Percentiles rank a stretch among this genome's conserved stretches.
Conservation (phyloP, 176 grass and related monocot genomes). For the Poa pratensis region DNA sequence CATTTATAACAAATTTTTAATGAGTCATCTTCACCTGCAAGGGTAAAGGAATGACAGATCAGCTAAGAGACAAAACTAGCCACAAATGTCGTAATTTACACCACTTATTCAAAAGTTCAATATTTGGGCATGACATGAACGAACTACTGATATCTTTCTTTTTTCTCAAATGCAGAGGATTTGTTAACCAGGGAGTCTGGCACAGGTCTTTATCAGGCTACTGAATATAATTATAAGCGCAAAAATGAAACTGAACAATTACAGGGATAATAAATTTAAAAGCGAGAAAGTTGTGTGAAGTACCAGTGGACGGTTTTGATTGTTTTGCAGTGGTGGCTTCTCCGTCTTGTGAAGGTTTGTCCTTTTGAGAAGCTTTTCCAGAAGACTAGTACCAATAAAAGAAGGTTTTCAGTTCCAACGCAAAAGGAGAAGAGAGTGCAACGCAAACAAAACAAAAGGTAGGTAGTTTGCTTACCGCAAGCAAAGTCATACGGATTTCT, state of each 20-base stretch:
- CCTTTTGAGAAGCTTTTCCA: constrained; percentile 80
- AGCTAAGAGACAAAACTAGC: background rate
- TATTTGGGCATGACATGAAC: background rate
- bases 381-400: constrained; percentile 63
- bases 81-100: background rate
- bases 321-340: constrained; percentile 43
- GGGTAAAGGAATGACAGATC: constrained; percentile 8
- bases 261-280: constrained; percentile 33
- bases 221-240: background rate
- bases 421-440: constrained; percentile 25
- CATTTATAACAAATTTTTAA: constrained; percentile 95
- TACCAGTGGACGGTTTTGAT: constrained; percentile 61
- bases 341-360: constrained; percentile 62
- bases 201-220: constrained; percentile 10
- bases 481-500: constrained; percentile 91
- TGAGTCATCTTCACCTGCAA: constrained; percentile 67
- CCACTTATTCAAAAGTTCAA: constrained; percentile 18
- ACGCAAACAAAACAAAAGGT: constrained; percentile 10
- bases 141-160: constrained; percentile 4
- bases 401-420: constrained; percentile 28
- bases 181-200: background rate
- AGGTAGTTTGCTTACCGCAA: constrained; percentile 61
- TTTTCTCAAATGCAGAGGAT: constrained; percentile 21
- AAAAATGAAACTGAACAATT: constrained; percentile 8
- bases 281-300: constrained; percentile 30